Evolutionary conservation across 345 rosid species (phyloP), one percentile per base, ranked within the genome.

Genomic region (Linum usitatissimum): DNA sequence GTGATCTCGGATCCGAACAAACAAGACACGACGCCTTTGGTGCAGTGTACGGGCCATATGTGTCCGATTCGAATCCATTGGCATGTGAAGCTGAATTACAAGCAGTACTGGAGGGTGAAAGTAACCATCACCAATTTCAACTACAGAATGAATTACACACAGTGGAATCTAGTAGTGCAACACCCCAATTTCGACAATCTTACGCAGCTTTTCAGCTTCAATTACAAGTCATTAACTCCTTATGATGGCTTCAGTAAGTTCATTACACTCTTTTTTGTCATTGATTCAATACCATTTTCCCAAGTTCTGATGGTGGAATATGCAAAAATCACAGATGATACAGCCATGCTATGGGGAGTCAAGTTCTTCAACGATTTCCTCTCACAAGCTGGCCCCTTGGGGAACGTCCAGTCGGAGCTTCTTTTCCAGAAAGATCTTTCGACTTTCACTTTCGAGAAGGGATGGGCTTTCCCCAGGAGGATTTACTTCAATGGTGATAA

Each of bases 11-110:
- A 55, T 53, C 60, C 70, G 31, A 23, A 55, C 23, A 71, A 66
- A 57, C 14, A 54, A 18, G 75, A 71, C 36, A 34, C n/a, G 48
- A 10, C 70, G 36, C 75, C 75, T 66, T 48, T 66, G 53, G 70
- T 71, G 20, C 75, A 71, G 64, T 71, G 75, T 66, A 66, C 75
- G 7, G 66, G 75, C 70, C 75, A 71, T 63, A 71, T 71, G 75
- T 71, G 75, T 40, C 75, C 75, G 20, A 62, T 71, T 4, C 66
- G 75, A 51, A 23, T 71, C 48, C 75, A 71, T 53, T 71, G 75
- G 75, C 75, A 71, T 51, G 75, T 71, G 30, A 71, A 71, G 61
- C 31, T 71, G 53, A 71, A 71, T 53, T 71, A 71, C 55, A 71
- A 71, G 64, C 70, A 71, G 30, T 66, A 71, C 54, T 71, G 75